A percentile compares a stretch with the other conserved stretches of the same genome.
Evolutionary conservation across 352 stramenopile species (phyloP).

Genomic region (Pythium dissotocum): DNA sequence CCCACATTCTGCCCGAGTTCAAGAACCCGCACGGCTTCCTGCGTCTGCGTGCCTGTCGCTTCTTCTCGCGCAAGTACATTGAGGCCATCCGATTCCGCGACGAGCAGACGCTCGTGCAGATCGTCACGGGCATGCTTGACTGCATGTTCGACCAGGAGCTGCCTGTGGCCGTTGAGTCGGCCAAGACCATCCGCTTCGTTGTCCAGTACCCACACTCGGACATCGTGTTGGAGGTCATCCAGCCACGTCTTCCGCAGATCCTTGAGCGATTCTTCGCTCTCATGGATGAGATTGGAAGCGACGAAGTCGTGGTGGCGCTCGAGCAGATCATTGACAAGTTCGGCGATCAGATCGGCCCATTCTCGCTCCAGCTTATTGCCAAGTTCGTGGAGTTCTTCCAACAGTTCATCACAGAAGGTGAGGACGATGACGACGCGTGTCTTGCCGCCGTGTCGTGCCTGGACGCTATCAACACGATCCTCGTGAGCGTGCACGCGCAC

Average conservation of each 20-base stretch:
- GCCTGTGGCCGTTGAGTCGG: slow-evolving; percentile 96
- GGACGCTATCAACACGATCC: slow-evolving; percentile 85
- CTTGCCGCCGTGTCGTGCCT: slow-evolving; percentile 92
- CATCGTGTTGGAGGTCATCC: slow-evolving; percentile 82
- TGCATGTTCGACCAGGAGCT: slow-evolving; percentile 94
- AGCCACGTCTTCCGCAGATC: slow-evolving; percentile 93
- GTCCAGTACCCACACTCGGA: slow-evolving; percentile 87
- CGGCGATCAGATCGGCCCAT: slow-evolving; percentile 94
- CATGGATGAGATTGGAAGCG: slow-evolving; percentile 98
- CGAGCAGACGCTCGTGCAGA: slow-evolving; percentile 81
- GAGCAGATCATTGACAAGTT: slow-evolving; percentile 97
- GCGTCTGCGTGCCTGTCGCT: slow-evolving; percentile 94
- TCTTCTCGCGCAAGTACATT: slow-evolving; percentile 95
- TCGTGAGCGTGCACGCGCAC: slow-evolving; percentile 83
- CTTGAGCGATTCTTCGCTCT: slow-evolving; percentile 98
- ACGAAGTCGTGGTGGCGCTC: slow-evolving; percentile 95
- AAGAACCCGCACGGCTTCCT: slow-evolving; percentile 95
- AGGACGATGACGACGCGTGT: slow-evolving; percentile 96
- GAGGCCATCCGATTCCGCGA: slow-evolving; percentile 90
- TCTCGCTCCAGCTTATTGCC: slow-evolving; percentile 91
- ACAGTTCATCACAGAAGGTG: slow-evolving; percentile 91
- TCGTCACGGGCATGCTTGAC: slow-evolving; percentile 83
- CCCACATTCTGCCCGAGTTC: slow-evolving; percentile 96
- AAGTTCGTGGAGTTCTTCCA: slow-evolving; percentile 95
- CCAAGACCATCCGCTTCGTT: slow-evolving; percentile 88